These are phyloP conservation scores for Pythium brachiatum DNA, from an alignment of 352 stramenopile species.

Conservation along the genomic window DNA sequence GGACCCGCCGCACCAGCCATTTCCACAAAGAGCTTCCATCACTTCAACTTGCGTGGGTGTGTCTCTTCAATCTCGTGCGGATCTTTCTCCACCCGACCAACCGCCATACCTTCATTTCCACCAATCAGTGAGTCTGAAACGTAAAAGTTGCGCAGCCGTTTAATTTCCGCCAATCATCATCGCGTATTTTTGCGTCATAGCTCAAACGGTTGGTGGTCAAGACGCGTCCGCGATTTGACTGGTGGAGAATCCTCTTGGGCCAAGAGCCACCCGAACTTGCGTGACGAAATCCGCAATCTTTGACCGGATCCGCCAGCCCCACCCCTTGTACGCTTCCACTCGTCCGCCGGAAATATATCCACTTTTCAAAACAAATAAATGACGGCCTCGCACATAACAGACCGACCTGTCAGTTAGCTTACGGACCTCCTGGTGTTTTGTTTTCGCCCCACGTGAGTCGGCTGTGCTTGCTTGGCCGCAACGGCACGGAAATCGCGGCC, in stretches of 20 bases:
- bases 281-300: slow-evolving; percentile 10
- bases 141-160: neutral
- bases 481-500: slow-evolving; percentile 9
- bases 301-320: slow-evolving; percentile 21
- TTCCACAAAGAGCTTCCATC: neutral
- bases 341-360: slow-evolving; percentile 22
- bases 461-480: slow-evolving; percentile 7
- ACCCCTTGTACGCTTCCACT: slow-evolving; percentile 14
- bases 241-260: slow-evolving; percentile 18
- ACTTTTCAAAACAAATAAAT: slow-evolving; percentile 23
- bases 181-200: slow-evolving; percentile 2
- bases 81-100: neutral
- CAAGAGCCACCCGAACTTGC: slow-evolving; percentile 16
- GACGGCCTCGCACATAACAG: slow-evolving; percentile 1
- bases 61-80: slow-evolving; percentile 25
- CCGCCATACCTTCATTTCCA: neutral
- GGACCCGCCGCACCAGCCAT: neutral
- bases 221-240: slow-evolving; percentile 24
- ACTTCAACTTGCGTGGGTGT: slow-evolving; percentile 23
- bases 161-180: slow-evolving; percentile 3
- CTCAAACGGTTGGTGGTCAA: slow-evolving; percentile 28
- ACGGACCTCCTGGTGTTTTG: slow-evolving; percentile 4
- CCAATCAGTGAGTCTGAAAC: neutral
- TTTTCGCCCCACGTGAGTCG: neutral
- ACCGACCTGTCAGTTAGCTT: slow-evolving; percentile 13